Base-by-base conservation (phyloP, 352 stramenopile species). In the Phytophthora melonis region DNA sequence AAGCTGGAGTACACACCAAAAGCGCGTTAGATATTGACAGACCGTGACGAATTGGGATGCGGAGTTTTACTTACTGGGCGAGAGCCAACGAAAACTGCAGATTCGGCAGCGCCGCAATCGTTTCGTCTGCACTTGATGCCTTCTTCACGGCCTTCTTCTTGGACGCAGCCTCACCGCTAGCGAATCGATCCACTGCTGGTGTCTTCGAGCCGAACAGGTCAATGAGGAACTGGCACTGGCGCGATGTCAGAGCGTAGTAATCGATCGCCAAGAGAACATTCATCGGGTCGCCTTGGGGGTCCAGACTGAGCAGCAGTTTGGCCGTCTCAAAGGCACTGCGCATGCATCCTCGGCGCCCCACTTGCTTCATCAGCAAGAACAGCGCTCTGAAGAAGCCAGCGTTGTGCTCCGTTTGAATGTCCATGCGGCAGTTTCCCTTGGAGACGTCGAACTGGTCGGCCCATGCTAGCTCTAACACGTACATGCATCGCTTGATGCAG, bases 401-500 rank as follows among this genome's bases (percentile, higher is more conserved):
- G 63, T 96, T 96, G 77, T 93, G 86, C 68, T 94, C 89, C 8
- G 79, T 84, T 56, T 80, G 63, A 59, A 95, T 86, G 54, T 95
- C 87, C 90, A 96, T 96, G 53, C 90, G 88, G 62, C 85, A 94
- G 43, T 90, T 86, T 54, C 89, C 90, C 62, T 91, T 93, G 8
- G 81, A 79, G 9, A 96, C 90, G 66, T 95, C 85, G 50, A 95
- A 96, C 52, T 94, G 82, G 61, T 95, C 88, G 19, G 84, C 85
- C 89, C 89, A 96, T 19, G 89, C 88, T 11, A 96, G 75, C 63
- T 96, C 89, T 9, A 94, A 72, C 27, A 93, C 81, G 58, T 93
- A 96, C 73, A 96, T 89, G 64, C 89, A 95, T 19, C 87, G 83
- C 75, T 96, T 95, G 68, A 96, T 95, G 65, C 87, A 94, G 63